Evolutionary conservation across 1,139 yeast species (phyloP).

Genomic region (Oligophagozyma castellii): DNA sequence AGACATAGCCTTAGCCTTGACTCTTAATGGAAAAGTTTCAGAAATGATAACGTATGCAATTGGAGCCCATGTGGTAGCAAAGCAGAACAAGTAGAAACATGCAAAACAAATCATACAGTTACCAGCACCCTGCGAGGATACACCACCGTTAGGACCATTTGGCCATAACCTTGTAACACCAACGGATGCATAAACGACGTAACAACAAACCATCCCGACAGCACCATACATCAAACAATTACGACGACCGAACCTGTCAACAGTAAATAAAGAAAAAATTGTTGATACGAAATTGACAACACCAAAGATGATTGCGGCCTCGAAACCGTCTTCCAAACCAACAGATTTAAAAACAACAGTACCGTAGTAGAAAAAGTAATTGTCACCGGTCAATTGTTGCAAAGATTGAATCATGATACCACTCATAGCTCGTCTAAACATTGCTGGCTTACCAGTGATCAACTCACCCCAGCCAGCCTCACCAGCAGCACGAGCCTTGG

Average conservation of each 20-base stretch:
- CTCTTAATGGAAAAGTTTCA: constrained; percentile 67
- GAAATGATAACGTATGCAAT: constrained; percentile 58
- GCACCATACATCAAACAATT: constrained; percentile 48
- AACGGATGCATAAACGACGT: constrained; percentile 49
- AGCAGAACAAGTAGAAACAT: constrained; percentile 64
- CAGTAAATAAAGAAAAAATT: constrained; percentile 46
- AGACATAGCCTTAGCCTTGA: constrained; percentile 68
- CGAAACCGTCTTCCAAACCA: constrained; percentile 56
- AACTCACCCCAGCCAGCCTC: constrained; percentile 49
- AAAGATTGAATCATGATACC: constrained; percentile 51
- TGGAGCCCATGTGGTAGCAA: constrained; percentile 81
- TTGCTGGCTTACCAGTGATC: constrained; percentile 38
- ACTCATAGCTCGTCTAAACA: constrained; percentile 43
- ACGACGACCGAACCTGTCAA: constrained; percentile 60
- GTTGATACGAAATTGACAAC: constrained; percentile 66
- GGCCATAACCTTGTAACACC: constrained; percentile 51
- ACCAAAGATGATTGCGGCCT: constrained; percentile 66
- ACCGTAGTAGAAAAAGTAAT: constrained; percentile 68
- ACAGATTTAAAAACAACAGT: constrained; percentile 63
- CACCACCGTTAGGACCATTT: constrained; percentile 20
- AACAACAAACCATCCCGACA: constrained; percentile 45
- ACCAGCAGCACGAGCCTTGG: constrained; percentile 46
- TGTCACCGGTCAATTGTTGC: constrained; percentile 66
- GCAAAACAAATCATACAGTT: constrained; percentile 68
- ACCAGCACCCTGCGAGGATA: constrained; percentile 39